Evolutionary conservation across 305 asterid species (phyloP).

Genomic region (Withania somnifera): DNA sequence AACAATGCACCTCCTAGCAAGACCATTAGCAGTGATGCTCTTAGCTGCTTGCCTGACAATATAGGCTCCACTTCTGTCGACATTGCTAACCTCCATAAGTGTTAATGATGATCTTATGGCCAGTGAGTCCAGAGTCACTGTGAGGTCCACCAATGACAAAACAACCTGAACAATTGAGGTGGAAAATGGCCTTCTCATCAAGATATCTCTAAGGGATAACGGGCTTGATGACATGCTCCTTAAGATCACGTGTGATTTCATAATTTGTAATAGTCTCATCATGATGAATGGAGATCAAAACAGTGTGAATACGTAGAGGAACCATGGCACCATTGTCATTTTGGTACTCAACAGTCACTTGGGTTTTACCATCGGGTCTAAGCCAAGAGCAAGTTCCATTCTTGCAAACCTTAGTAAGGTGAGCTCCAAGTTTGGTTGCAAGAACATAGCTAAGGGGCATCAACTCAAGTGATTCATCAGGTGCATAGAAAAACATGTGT

Average conservation of each 20-base stretch:
- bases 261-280: conserved; percentile 54
- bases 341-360: conserved; percentile 45
- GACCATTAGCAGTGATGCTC: conserved; percentile 51
- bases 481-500: conserved; percentile 47
- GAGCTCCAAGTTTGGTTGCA: conserved; percentile 45
- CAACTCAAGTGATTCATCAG: conserved; percentile 43
- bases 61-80: conserved; percentile 52
- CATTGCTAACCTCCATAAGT: conserved; percentile 54
- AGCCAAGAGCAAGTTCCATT: conserved; percentile 47
- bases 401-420: conserved; percentile 41
- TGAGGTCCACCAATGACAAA: conserved; percentile 62
- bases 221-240: conserved; percentile 44
- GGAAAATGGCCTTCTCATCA: conserved; percentile 47
- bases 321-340: conserved; percentile 50
- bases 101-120: conserved; percentile 59
- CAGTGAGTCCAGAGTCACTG: conserved; percentile 63
- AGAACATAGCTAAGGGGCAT: conserved; percentile 57
- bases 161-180: conserved; percentile 53
- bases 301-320: conserved; percentile 45
- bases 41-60: conserved; percentile 56
- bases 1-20: conserved; percentile 52
- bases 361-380: conserved; percentile 55
- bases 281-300: conserved; percentile 49
- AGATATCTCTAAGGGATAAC: conserved; percentile 36
- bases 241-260: conserved; percentile 42